Evolutionary conservation across 2,329 filamentous ascomycete genomes (phyloP).

Genomic region (Sporothrix dimorphospora): DNA sequence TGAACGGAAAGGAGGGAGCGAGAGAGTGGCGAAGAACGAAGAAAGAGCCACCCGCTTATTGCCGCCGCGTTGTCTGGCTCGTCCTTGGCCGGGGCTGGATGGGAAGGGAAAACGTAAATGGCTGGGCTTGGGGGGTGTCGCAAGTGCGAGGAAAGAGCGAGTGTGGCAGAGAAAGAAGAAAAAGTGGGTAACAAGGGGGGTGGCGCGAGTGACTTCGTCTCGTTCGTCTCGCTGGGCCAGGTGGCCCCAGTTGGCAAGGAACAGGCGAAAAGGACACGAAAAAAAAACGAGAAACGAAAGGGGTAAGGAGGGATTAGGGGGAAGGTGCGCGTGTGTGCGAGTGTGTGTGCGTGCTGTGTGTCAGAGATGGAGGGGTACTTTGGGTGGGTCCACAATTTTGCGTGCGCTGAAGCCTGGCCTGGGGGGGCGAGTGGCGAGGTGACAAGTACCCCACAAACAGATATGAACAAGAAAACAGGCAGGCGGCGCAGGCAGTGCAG

Average conservation of each 20-base stretch:
- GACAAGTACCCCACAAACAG: constrained; percentile 32
- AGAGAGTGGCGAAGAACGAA: constrained; percentile 20
- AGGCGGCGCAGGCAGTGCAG: constrained; percentile 23
- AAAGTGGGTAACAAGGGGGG: constrained; percentile 32
- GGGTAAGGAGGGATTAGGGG: neutral
- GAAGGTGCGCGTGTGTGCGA: neutral
- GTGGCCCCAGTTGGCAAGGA: constrained; percentile 42
- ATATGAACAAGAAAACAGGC: constrained; percentile 23
- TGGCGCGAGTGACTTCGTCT: constrained; percentile 24
- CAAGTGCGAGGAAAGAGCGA: constrained; percentile 10
- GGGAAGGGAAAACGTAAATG: constrained; percentile 28
- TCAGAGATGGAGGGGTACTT: constrained; percentile 37
- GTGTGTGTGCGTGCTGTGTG: constrained; percentile 21
- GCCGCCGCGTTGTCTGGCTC: constrained; percentile 28
- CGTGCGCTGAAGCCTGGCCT: constrained; percentile 40
- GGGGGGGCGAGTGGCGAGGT: constrained; percentile 39
- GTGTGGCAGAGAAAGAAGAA: constrained; percentile 21
- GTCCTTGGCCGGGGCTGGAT: constrained; percentile 34
- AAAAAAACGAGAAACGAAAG: neutral
- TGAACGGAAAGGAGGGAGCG: constrained; percentile 20
- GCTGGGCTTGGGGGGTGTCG: constrained; percentile 29
- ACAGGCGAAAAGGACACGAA: constrained; percentile 3
- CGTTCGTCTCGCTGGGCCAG: constrained; percentile 34
- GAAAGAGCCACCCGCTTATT: constrained; percentile 31
- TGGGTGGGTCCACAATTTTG: constrained; percentile 34